Evolutionary conservation across 2,329 filamentous ascomycete genomes (phyloP), one percentile per base, ranked within the genome.

Genomic region (Tympanopsis confertula): DNA sequence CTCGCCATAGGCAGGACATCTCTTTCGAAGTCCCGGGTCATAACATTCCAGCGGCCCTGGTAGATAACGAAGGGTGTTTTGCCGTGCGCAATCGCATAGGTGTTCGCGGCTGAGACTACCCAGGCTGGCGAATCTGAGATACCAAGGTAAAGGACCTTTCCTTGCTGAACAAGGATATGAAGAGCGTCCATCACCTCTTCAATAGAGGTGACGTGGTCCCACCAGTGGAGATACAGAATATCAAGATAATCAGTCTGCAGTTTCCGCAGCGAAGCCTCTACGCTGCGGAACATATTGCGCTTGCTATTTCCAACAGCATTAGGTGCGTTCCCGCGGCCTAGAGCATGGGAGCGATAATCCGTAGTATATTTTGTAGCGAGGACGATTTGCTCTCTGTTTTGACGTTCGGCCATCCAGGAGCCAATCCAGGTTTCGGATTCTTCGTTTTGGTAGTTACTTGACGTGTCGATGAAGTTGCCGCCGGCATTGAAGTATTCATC

Each of bases 381-480:
- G 19, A 77, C 65, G 37, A 75, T 52, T 35, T 62, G 53, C 47
- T 76, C 70, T 1, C 76, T 65, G 45, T 68, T 69, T 7, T 56
- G 48, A n/a, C 65, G 62, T 2, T 46, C 37, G 0, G 50, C 38
- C 59, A 75, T 66, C 69, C 71, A 79, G 44, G 76, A 69, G 14
- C 74, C 74, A 14, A 79, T 48, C 65, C 66, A 74, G 12, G 40
- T 47, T 44, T 78, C 74, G 0, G 71, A 76, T 47, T 78, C 56
- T 38, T 70, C 72, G 41, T 66, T 46, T 46, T 78, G 69, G 53
- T 78, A 79, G 44, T 62, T 63, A 56, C 69, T 73, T 46, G 70
- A 56, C 0, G 74, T 81, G 52, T 83, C 78, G 50, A 82, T 78
- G 52, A 82, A 80, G 57, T 82, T 82, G 13, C 78, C 78, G 3